These are phyloP conservation scores for Fraxinus cuspidata DNA, from an alignment of 257 asterid species.

Conservation along the genomic window DNA sequence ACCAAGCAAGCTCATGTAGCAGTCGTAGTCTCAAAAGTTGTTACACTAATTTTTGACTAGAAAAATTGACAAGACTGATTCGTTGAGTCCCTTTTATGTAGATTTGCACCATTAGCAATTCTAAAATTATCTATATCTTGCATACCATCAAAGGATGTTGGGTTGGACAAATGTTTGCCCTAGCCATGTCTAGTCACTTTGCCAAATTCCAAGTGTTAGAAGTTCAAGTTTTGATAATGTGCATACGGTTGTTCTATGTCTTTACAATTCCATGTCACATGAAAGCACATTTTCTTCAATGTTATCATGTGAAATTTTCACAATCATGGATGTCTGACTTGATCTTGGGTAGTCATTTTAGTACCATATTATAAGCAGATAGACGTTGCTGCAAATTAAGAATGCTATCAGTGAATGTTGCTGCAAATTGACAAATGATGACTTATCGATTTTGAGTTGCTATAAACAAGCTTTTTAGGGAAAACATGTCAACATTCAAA, in stretches of 20 bases:
- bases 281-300: not conserved
- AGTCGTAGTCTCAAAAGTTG: too few species aligned
- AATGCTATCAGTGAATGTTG: too few species aligned
- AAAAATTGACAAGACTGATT: too few species aligned
- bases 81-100: slow-evolving; percentile 3
- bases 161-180: slow-evolving; percentile 76
- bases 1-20: not conserved
- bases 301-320: not conserved
- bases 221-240: not conserved
- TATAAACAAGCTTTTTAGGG: too few species aligned
- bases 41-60: too few species aligned
- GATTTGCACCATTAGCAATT: slow-evolving; percentile 27
- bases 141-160: slow-evolving; percentile 62
- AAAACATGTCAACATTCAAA: too few species aligned
- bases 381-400: too few species aligned
- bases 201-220: not conserved
- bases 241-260: not conserved
- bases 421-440: too few species aligned
- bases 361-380: not conserved
- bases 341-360: not conserved
- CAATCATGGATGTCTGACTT: not conserved
- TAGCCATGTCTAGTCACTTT: slow-evolving; percentile 44
- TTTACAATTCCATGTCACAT: not conserved
- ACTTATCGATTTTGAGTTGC: too few species aligned
- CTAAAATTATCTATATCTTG: slow-evolving; percentile 40